Base-by-base conservation (phyloP, 768 basidiomycete genomes). In the Lactifluus hygrophoroides region DNA sequence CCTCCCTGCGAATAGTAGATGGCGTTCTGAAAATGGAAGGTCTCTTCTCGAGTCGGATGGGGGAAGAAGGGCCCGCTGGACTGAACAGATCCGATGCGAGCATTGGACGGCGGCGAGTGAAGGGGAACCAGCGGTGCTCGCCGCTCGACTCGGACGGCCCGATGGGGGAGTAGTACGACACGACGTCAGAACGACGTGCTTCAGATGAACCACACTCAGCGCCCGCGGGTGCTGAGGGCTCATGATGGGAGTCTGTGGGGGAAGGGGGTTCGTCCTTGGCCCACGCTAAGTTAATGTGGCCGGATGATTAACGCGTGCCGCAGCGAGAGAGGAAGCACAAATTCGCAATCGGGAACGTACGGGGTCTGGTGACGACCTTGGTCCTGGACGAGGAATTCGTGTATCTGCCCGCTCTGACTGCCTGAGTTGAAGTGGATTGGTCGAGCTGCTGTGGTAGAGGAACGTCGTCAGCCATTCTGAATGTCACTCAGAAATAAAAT, bases 101-200 rank as follows among this genome's bases (percentile, higher is more conserved):
- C 28, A 38, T 38, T 13, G 61, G 52, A 17, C 82, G 79, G 46
- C 83, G 81, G 38, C 82, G 78, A 27, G 82, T 82, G 69, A 90
- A 89, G 0, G 85, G 73, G 82, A 83, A 88, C 88, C 88, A 90
- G 50, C 81, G 80, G 17, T 64, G 40, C 27, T 64, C 62, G 28
- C 43, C 69, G 72, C 62, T 40, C 65, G 65, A 54, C 70, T 5
- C 5, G 32, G 32, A 32, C 32, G 54, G 60, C 59, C 65, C 62
- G 69, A 64, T 59, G 3, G 75, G 77, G 13, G 82, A 81, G 49
- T 77, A 72, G 57, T 76, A 77, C 16, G 84, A 85, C 28, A 74
- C 76, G 57, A 74, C 71, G 67, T 83, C 84, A 35, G 78, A 79
- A 16, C 77, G 75, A 14, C 76, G 76, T 38, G 74, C 67, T 34